phyloP scores from a whole-genome alignment of 768 basidiomycete species.

The Trichaptum fuscoviolaceum region DNA sequence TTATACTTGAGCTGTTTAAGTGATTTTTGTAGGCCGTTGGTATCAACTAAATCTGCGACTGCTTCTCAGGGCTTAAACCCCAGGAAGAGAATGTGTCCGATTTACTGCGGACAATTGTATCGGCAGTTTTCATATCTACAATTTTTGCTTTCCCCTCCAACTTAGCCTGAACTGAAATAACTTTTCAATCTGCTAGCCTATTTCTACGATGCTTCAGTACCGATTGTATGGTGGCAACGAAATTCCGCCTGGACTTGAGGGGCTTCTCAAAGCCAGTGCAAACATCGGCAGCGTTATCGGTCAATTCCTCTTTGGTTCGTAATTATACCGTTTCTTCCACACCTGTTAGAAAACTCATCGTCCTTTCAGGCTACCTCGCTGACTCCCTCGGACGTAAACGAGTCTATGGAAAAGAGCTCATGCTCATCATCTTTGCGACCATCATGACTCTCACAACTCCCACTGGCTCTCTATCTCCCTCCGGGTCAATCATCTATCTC shows the following conservation, averaged over 20 bases:
- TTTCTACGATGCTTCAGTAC: conserved; percentile 63
- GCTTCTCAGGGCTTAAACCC: too few species aligned
- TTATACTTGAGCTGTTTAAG: too few species aligned
- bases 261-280: conserved; percentile 60
- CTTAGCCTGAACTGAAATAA: not conserved
- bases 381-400: conserved; percentile 67
- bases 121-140: not conserved
- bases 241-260: conserved; percentile 52
- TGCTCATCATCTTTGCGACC: conserved; percentile 75
- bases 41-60: too few species aligned
- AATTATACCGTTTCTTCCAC: not conserved
- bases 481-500: conserved; percentile 55
- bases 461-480: conserved; percentile 50
- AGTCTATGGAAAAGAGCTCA: conserved; percentile 73
- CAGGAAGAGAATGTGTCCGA: too few species aligned
- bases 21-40: too few species aligned
- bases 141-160: not conserved
- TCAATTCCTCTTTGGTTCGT: conserved; percentile 54
- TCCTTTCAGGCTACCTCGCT: conserved; percentile 48
- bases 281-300: conserved; percentile 73
- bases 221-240: conserved; percentile 47
- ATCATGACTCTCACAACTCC: conserved; percentile 64
- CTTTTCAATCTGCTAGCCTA: conserved; percentile 36
- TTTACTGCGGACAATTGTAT: too few species aligned
- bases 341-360: not conserved